A percentile compares a stretch with the other conserved stretches of the same genome.
These are phyloP conservation scores for Pythium dissotocum DNA, from an alignment of 352 stramenopile species.

Conservation along the genomic window DNA sequence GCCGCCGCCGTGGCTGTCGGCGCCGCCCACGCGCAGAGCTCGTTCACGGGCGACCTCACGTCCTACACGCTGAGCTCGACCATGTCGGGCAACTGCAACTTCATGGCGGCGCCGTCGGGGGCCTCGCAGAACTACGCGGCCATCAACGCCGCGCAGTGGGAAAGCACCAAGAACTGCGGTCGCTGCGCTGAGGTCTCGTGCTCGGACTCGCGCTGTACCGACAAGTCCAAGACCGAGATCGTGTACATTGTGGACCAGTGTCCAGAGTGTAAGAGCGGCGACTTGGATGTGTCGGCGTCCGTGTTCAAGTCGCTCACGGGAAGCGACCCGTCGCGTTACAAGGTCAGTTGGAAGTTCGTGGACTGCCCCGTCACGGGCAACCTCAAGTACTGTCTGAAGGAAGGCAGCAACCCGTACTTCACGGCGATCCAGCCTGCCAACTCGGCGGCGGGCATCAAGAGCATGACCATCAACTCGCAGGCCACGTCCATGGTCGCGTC, in stretches of 20 bases:
- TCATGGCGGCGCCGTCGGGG: slow-evolving; percentile 45
- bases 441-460: slow-evolving; percentile 45
- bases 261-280: slow-evolving; percentile 42
- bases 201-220: slow-evolving; percentile 42
- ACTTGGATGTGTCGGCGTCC: slow-evolving; percentile 50
- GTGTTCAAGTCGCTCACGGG: slow-evolving; percentile 41
- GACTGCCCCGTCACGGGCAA: slow-evolving; percentile 35
- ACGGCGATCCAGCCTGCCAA: slow-evolving; percentile 62
- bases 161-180: slow-evolving; percentile 46
- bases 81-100: slow-evolving; percentile 45
- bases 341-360: slow-evolving; percentile 43
- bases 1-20: background rate
- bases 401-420: slow-evolving; percentile 57
- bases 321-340: slow-evolving; percentile 20
- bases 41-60: slow-evolving; percentile 21
- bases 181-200: slow-evolving; percentile 35
- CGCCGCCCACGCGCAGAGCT: background rate
- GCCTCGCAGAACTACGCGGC: slow-evolving; percentile 55
- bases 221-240: slow-evolving; percentile 37
- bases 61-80: slow-evolving; percentile 21
- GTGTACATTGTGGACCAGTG: slow-evolving; percentile 73
- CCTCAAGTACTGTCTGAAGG: slow-evolving; percentile 53
- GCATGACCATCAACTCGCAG: slow-evolving; percentile 50
- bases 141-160: slow-evolving; percentile 58
- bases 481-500: slow-evolving; percentile 53